Evolutionary conservation across 352 stramenopile genomes (phyloP).

Genomic region (Phytophthora vignae): DNA sequence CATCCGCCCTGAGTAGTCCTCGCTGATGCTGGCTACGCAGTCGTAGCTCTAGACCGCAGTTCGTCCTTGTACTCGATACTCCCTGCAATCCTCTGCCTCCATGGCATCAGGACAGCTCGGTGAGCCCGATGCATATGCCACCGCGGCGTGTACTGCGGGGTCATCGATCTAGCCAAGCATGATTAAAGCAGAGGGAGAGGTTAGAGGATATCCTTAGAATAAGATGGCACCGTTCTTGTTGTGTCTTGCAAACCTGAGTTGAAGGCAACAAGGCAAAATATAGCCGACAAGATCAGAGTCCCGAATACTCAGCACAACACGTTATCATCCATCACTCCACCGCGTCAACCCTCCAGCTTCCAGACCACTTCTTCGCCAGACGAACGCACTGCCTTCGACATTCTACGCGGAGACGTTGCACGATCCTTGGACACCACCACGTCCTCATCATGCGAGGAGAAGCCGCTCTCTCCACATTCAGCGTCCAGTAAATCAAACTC

Average conservation of each 20-base stretch:
- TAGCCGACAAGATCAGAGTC: not conserved
- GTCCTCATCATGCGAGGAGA: not conserved
- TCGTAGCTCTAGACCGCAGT: not conserved
- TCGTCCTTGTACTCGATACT: not conserved
- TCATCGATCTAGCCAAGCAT: not conserved
- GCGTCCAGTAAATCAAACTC: conserved; percentile 26
- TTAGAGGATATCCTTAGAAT: not conserved
- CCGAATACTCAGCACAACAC: conserved; percentile 1
- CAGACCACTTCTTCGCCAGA: conserved; percentile 24
- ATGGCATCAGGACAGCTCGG: not conserved
- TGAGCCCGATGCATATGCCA: not conserved
- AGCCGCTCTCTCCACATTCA: conserved; percentile 21
- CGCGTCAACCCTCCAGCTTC: not conserved
- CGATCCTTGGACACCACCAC: conserved; percentile 8
- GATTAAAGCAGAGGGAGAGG: not conserved
- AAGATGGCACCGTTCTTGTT: not conserved
- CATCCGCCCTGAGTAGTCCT: not conserved
- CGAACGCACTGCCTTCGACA: conserved; percentile 16
- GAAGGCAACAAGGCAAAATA: not conserved
- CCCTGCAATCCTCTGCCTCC: conserved; percentile 11
- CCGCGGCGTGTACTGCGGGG: not conserved
- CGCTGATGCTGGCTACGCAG: not conserved
- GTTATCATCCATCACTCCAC: not conserved
- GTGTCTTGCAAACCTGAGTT: conserved; percentile 1
- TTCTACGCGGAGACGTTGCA: conserved; percentile 18